Conservation (phyloP, 805 yeast genomes). For the Candida ovalis region DNA sequence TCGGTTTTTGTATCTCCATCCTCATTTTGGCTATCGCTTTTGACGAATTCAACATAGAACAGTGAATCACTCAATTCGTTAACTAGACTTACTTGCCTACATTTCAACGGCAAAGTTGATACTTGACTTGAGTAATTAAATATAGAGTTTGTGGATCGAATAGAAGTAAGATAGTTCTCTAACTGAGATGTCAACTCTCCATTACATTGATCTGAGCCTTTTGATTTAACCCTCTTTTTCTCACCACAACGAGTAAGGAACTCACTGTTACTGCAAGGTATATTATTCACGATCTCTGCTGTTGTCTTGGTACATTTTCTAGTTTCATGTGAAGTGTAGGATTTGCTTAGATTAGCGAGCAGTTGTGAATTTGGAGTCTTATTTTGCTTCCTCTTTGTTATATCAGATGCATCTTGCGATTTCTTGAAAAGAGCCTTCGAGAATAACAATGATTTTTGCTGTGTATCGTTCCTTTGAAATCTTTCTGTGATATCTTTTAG, state of each 20-base stretch:
- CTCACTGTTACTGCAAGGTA: not conserved
- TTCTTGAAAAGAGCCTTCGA: slow-evolving; percentile 4
- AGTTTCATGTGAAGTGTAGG: not conserved
- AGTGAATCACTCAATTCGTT: not conserved
- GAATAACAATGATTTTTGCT: not conserved
- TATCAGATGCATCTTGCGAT: not conserved
- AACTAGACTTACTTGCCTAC: not conserved
- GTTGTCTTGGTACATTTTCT: not conserved
- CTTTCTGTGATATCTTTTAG: slow-evolving; percentile 11
- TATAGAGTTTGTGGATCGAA: slow-evolving; percentile 14
- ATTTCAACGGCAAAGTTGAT: not conserved
- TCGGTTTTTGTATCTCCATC: not conserved
- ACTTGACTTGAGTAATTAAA: slow-evolving; percentile 16
- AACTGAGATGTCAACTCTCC: slow-evolving; percentile 13
- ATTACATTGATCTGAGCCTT: not conserved
- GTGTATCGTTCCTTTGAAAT: not conserved
- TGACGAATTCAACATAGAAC: not conserved
- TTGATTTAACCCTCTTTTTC: not conserved
- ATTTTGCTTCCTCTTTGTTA: not conserved
- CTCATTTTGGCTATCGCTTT: no score
- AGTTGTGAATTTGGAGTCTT: not conserved
- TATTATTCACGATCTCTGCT: not conserved
- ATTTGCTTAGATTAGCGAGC: slow-evolving; percentile 1
- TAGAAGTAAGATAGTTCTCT: slow-evolving; percentile 10
- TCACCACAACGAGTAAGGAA: not conserved